A percentile compares a stretch with the other conserved stretches of the same genome.
Evolutionary conservation across 108 stramenopile species (phyloP).

Genomic region (Phaeodactylum tricornutum): DNA sequence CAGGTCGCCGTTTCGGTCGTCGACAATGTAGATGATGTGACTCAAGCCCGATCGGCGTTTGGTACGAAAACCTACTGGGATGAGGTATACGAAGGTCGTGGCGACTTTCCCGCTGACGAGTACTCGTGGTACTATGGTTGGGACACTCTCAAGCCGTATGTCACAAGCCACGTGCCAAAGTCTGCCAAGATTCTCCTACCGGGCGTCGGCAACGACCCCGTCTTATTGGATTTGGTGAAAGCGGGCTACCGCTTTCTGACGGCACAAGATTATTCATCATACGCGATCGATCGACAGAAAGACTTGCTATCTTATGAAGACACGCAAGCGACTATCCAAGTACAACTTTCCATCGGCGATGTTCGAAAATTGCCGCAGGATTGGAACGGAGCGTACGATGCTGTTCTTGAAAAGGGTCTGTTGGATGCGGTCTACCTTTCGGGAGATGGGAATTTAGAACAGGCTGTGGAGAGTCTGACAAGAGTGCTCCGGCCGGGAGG

Average conservation of each 20-base stretch:
- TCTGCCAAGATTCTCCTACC: conserved; percentile 39
- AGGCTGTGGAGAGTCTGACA: conserved; percentile 37
- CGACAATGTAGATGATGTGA: conserved; percentile 31
- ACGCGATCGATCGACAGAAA: conserved; percentile 65
- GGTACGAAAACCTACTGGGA: conserved; percentile 76
- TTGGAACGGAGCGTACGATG: conserved; percentile 52
- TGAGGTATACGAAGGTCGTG: conserved; percentile 60
- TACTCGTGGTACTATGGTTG: conserved; percentile 78
- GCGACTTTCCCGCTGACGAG: conserved; percentile 65
- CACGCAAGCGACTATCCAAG: conserved; percentile 4
- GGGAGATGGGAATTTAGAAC: conserved; percentile 56
- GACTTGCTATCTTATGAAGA: conserved; percentile 37
- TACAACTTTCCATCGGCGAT: conserved; percentile 39
- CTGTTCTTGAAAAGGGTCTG: conserved; percentile 66
- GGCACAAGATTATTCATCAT: conserved; percentile 60
- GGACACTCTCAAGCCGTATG: conserved; percentile 28
- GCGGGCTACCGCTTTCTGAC: conserved; percentile 45
- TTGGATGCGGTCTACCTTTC: conserved; percentile 77
- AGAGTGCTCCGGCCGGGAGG: conserved; percentile 44
- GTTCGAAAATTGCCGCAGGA: conserved; percentile 36
- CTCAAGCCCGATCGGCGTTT: conserved; percentile 44
- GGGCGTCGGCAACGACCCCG: conserved; percentile 69
- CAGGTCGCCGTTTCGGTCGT: not conserved
- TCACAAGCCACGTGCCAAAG: conserved; percentile 7
- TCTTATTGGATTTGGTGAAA: conserved; percentile 53